Conservation (phyloP, 2,329 filamentous ascomycete genomes). For the Teratosphaeria nubilosa region DNA sequence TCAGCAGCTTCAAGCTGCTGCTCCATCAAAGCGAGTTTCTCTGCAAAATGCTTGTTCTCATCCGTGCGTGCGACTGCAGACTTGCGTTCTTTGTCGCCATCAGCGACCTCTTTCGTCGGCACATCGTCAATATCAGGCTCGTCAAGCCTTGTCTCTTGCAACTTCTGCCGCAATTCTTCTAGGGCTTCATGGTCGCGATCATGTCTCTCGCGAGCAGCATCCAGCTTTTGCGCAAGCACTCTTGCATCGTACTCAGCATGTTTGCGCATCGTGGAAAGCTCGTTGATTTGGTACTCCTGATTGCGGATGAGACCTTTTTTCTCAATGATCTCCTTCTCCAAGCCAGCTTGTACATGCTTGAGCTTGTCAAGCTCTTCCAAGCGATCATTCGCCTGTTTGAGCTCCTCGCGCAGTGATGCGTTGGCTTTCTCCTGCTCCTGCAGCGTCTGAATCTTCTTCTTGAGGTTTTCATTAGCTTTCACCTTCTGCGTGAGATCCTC, state of each 20-base stretch:
- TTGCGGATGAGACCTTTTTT: conserved; percentile 41
- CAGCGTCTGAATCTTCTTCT: conserved; percentile 43
- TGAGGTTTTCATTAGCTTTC: conserved; percentile 43
- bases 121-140: conserved; percentile 14
- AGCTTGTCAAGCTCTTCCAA: conserved; percentile 35
- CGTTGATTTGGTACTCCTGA: conserved; percentile 42
- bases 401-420: conserved; percentile 34
- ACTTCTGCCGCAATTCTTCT: conserved; percentile 36
- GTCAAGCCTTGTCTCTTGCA: conserved; percentile 32
- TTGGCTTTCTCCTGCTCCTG: conserved; percentile 38
- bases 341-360: conserved; percentile 33
- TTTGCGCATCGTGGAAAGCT: conserved; percentile 38
- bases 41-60: conserved; percentile 20
- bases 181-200: conserved; percentile 39
- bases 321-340: conserved; percentile 43
- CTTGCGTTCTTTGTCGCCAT: not conserved
- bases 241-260: conserved; percentile 40
- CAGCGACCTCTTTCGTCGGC: conserved; percentile 3
- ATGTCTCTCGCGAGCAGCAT: conserved; percentile 38
- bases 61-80: conserved; percentile 3
- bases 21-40: conserved; percentile 22
- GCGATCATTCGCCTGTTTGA: conserved; percentile 34
- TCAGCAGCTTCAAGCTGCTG: conserved; percentile 24
- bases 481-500: conserved; percentile 40
- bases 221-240: conserved; percentile 36